Evolutionary conservation across 1,284 basidiomycete species (phyloP).

Genomic region (Heterobasidion irregulare): DNA sequence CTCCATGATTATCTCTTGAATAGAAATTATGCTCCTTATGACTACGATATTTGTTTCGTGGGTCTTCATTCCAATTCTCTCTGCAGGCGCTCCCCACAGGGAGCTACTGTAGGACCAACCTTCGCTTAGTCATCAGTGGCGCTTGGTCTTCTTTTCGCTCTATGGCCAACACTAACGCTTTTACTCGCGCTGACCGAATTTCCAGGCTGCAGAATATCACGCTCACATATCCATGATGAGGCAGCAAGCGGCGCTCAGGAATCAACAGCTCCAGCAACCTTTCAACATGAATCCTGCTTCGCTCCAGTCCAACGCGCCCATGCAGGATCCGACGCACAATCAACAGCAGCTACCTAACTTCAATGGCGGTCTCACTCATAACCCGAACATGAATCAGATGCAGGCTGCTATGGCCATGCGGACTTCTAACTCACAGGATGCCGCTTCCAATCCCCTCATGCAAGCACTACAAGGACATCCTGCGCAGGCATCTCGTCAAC

Average conservation of each 20-base stretch:
- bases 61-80: no score
- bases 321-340: constrained; percentile 33
- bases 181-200: neutral
- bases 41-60: no score
- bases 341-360: constrained; percentile 35
- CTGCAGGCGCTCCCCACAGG: no score
- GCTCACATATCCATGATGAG: neutral
- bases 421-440: constrained; percentile 22
- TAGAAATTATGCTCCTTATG: no score
- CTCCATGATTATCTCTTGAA: no score
- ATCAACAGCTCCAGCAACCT: constrained; percentile 30
- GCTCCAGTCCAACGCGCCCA: constrained; percentile 17
- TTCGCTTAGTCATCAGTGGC: constrained; percentile 12
- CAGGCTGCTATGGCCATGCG: constrained; percentile 1
- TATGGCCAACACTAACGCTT: neutral
- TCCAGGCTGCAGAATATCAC: constrained; percentile 18
- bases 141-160: neutral
- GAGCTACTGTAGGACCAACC: constrained; percentile 1
- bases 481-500: constrained; percentile 28
- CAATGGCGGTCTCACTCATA: constrained; percentile 20
- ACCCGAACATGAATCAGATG: neutral
- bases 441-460: constrained; percentile 19
- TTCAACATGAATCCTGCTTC: constrained; percentile 19
- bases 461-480: constrained; percentile 25
- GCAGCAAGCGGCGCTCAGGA: constrained; percentile 20